phyloP scores from a whole-genome alignment of 164 flowering plant species.

The grape (Vitis vinifera) region DNA sequence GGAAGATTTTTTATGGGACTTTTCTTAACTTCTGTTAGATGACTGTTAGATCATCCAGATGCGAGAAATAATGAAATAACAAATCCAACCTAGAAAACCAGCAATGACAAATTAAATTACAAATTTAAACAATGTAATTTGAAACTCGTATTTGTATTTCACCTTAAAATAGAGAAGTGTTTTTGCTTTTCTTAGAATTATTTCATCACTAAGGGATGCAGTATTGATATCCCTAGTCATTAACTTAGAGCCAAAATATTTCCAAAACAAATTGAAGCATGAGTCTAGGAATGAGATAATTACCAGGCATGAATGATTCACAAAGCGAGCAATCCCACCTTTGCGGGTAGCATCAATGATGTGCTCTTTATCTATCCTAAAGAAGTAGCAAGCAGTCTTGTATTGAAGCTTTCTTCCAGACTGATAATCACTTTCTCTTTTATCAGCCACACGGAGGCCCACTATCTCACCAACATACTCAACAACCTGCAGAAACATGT shows the following conservation, averaged over 20 bases:
- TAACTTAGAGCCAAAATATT: no score
- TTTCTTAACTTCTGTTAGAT: no score
- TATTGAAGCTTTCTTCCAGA: conserved; percentile 59
- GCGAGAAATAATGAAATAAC: no score
- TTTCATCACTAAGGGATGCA: not conserved
- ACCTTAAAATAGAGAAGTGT: no score
- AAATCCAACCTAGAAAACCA: no score
- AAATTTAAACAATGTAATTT: no score
- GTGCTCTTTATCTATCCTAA: conserved; percentile 71
- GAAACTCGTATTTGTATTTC: no score
- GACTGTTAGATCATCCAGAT: no score
- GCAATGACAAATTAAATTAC: no score
- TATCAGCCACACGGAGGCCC: conserved; percentile 70
- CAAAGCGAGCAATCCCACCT: conserved; percentile 88
- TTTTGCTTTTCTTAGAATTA: no score
- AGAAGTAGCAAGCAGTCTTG: conserved; percentile 76
- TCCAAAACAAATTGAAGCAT: no score
- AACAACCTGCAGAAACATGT: conserved; percentile 50
- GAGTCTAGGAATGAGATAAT: not conserved
- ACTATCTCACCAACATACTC: conserved; percentile 84
- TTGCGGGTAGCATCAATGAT: conserved; percentile 74
- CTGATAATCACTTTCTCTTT: conserved; percentile 66
- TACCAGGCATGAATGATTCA: conserved; percentile 82
- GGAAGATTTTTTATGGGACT: no score
- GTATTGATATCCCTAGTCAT: not conserved